Evolutionary conservation across 2,329 filamentous ascomycete species (phyloP), one percentile per base, ranked within the genome.

Genomic region (Aspergillus fumigatiaffinis): DNA sequence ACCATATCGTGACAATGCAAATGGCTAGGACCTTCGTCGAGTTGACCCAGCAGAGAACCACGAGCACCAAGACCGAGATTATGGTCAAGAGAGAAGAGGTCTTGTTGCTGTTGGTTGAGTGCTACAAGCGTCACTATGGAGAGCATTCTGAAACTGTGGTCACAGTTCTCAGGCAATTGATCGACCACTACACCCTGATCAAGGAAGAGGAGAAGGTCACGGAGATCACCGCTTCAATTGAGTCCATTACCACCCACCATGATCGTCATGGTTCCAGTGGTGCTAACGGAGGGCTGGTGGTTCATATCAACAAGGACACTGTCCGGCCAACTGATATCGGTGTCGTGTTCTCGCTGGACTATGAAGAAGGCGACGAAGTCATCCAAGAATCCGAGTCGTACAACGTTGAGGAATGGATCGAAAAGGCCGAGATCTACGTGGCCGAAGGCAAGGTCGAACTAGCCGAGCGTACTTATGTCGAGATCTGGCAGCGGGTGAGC

Each of bases 401-500:
- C n/a, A 66, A 71, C 21, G 69, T 76, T 26, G 66, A 72, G n/a
- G 62, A 67, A 2, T 68, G 75, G 9, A 64, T 79, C 29, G 67
- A 65, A 21, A 67, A 69, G 32, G 79, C 77, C 1, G 70, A 78
- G 53, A 68, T 68, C 6, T 73, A 77, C 55, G 57, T 68, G 14
- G 65, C 72, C 0, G 65, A 70, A 38, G 68, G 71, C 25, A 61
- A 67, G 55, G 59, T 64, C 58, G 70, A 65, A 57, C 72, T 62
- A n/a, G 79, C 79, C 0, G 80, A 82, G 62, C 71, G 73, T 42
- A 71, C 71, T 2, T 83, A 81, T 50, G 73, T 82, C 17, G 77
- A 82, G 57, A 72, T 80, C 4, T 83, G 81, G 81, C 76, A 79
- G 64, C 76, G 76, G n/a, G 70, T 78, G 1, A 80, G 77, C n/a